Percentiles rank a stretch among this genome's conserved stretches.
Evolutionary conservation across 108 stramenopile species (phyloP).

Genomic region (Conticribra guillardii): DNA sequence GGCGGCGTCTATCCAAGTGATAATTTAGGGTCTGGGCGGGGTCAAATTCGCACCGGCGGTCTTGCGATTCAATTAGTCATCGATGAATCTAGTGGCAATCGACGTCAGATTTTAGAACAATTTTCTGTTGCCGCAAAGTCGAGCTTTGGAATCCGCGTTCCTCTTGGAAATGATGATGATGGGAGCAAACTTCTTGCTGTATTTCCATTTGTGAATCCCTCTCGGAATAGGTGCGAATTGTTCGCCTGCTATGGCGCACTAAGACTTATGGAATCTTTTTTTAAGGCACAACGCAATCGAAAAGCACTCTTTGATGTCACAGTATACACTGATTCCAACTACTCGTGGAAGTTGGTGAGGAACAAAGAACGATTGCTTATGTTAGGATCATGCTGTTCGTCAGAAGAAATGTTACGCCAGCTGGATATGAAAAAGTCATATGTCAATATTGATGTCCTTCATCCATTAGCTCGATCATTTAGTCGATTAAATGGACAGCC

Average conservation of each 20-base stretch:
- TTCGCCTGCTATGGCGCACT: conserved; percentile 52
- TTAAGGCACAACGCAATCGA: conserved; percentile 20
- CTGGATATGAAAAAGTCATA: conserved; percentile 14
- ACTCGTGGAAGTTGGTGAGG: conserved; percentile 48
- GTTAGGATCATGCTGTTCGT: conserved; percentile 33
- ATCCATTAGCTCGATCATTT: conserved; percentile 53
- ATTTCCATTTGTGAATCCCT: conserved; percentile 53
- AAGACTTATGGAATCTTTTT: conserved; percentile 36
- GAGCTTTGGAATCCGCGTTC: conserved; percentile 33
- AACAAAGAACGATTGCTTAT: conserved; percentile 32
- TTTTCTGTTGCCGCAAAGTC: conserved; percentile 22
- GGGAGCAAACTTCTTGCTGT: conserved; percentile 21
- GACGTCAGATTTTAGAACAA: conserved; percentile 8
- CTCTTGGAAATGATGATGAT: conserved; percentile 8
- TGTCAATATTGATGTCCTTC: conserved; percentile 54
- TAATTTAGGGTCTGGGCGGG: conserved; percentile 23
- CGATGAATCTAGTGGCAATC: conserved; percentile 4
- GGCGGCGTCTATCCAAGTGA: conserved; percentile 52
- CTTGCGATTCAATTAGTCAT: conserved; percentile 44
- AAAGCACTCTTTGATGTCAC: conserved; percentile 22
- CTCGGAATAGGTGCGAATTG: conserved; percentile 52
- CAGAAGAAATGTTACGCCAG: conserved; percentile 41
- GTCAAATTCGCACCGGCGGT: conserved; percentile 47
- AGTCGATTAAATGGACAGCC: conserved; percentile 45
- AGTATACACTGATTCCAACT: conserved; percentile 57